A percentile compares a stretch with the other conserved stretches of the same genome.
phyloP scores from a whole-genome alignment of 2,329 filamentous ascomycete genomes.

The Eutypella sp. region DNA sequence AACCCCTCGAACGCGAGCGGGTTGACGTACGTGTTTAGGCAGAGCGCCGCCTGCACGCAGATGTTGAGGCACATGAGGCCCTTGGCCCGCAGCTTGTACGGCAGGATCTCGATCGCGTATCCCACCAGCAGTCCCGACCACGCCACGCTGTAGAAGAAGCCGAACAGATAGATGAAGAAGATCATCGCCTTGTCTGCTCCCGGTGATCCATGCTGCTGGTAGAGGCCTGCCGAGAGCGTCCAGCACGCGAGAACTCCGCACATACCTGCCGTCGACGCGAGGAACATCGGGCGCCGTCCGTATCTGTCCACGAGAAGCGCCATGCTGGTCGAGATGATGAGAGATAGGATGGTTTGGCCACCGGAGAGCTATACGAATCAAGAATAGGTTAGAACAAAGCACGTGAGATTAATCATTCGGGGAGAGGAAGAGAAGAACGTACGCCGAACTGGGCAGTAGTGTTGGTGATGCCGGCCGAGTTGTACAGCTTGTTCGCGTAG shows the following conservation, averaged over 20 bases:
- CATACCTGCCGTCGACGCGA: slow-evolving; percentile 39
- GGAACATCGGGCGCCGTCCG: slow-evolving; percentile 52
- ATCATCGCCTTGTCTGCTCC: slow-evolving; percentile 38
- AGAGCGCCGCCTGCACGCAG: slow-evolving; percentile 48
- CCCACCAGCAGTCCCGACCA: slow-evolving; percentile 54
- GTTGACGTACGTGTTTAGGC: slow-evolving; percentile 51
- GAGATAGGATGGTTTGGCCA: slow-evolving; percentile 45
- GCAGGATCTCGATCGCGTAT: slow-evolving; percentile 47
- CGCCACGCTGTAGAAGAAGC: slow-evolving; percentile 48
- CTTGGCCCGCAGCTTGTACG: slow-evolving; percentile 47
- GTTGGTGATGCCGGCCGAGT: slow-evolving; percentile 45
- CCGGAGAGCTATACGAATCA: slow-evolving; percentile 35
- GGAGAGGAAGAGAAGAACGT: slow-evolving; percentile 12
- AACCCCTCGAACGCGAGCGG: slow-evolving; percentile 48
- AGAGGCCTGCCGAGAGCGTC: slow-evolving; percentile 42
- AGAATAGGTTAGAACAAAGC: slow-evolving; percentile 23
- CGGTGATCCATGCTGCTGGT: slow-evolving; percentile 32
- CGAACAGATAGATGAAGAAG: slow-evolving; percentile 45
- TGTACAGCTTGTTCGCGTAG: slow-evolving; percentile 51
- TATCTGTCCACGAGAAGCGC: slow-evolving; percentile 51
- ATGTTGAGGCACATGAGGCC: slow-evolving; percentile 53
- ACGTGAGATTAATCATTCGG: slow-evolving; percentile 2
- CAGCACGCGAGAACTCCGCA: slow-evolving; percentile 45
- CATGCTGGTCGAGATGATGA: slow-evolving; percentile 47
- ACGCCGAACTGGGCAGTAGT: slow-evolving; percentile 41